Evolutionary conservation across 202 grass and related monocot species (phyloP).

Genomic region (Musa balbisiana): DNA sequence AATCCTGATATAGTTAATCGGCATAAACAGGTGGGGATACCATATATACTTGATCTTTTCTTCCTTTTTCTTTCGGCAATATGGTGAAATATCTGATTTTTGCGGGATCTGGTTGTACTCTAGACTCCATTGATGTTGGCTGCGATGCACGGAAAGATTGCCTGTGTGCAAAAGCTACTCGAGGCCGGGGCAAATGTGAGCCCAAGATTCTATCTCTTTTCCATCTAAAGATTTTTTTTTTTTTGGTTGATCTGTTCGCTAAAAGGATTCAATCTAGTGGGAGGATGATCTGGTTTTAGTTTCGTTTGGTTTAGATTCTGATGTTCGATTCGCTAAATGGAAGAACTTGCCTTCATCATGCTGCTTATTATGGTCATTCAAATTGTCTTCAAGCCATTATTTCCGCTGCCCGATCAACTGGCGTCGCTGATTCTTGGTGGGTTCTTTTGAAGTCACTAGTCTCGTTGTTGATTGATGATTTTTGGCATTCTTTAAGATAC

Average conservation of each 20-base stretch:
- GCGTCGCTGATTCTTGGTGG: slow-evolving; percentile 22
- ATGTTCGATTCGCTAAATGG: slow-evolving; percentile 21
- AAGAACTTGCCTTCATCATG: slow-evolving; percentile 28
- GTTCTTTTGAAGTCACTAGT: background rate
- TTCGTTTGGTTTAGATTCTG: slow-evolving; percentile 15
- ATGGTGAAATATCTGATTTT: background rate
- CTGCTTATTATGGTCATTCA: slow-evolving; percentile 25
- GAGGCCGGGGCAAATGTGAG: slow-evolving; percentile 27
- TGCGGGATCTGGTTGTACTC: background rate
- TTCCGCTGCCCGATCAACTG: background rate
- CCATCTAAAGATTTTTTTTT: background rate
- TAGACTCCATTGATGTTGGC: slow-evolving; percentile 27
- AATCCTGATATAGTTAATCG: slow-evolving; percentile 20
- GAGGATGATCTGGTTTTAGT: background rate
- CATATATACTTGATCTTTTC: background rate
- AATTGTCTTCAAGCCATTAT: slow-evolving; percentile 27
- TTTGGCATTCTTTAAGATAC: background rate
- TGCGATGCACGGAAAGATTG: slow-evolving; percentile 24
- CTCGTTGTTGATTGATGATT: background rate
- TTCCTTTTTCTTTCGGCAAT: background rate
- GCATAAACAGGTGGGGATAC: slow-evolving; percentile 14
- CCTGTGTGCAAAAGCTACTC: slow-evolving; percentile 19
- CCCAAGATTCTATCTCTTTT: background rate
- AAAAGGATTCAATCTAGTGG: background rate
- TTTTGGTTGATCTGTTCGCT: background rate